Conservation (phyloP, 257 asterid genomes). For the Fraxinus pennsylvanica region DNA sequence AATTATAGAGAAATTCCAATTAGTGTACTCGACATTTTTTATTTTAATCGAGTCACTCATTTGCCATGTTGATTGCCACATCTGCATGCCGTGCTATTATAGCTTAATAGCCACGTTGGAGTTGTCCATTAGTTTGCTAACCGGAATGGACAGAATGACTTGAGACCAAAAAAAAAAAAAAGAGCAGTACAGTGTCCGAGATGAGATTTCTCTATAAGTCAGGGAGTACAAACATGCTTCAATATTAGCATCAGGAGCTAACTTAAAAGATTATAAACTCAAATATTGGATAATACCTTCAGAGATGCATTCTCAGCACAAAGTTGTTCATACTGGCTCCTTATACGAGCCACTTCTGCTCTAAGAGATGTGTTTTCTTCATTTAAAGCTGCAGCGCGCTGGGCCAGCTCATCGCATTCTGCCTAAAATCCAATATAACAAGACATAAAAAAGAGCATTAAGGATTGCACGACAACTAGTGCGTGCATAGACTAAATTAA, state of each 20-base stretch:
- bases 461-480: background rate
- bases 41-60: too few relatives aligned
- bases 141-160: too few relatives aligned
- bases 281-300: conserved; percentile 57
- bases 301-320: conserved; percentile 77
- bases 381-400: conserved; percentile 71
- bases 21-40: too few relatives aligned
- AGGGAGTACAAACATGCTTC: too few relatives aligned
- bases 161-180: too few relatives aligned
- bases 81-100: too few relatives aligned
- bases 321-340: conserved; percentile 73
- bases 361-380: conserved; percentile 84
- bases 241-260: background rate
- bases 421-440: conserved; percentile 50
- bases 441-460: conserved; percentile 23
- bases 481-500: background rate
- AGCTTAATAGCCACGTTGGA: too few relatives aligned
- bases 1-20: too few relatives aligned
- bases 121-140: too few relatives aligned
- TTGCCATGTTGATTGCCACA: too few relatives aligned
- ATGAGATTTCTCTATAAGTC: too few relatives aligned
- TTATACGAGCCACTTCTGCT: conserved; percentile 73
- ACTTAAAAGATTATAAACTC: background rate
- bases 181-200: too few relatives aligned
- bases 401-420: conserved; percentile 93